Evolutionary conservation across 441 rosid species (phyloP).

Genomic region (Manihot esculenta): DNA sequence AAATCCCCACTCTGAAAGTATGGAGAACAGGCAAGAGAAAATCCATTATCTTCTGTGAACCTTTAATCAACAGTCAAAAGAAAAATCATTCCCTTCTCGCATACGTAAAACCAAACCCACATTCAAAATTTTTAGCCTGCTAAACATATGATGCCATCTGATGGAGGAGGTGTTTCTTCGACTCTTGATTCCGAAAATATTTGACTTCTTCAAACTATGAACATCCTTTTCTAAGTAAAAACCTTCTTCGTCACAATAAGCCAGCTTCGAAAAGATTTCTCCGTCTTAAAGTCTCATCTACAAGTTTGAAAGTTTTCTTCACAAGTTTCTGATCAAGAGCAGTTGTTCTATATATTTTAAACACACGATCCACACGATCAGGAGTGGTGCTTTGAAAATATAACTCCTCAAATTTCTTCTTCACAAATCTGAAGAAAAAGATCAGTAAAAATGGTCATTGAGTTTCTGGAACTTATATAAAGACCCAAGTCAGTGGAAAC

Average conservation of each 20-base stretch:
- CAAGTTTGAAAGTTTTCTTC: conserved; percentile 98
- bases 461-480: too few species aligned
- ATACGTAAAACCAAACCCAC: conserved; percentile 15
- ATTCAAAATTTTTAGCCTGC: conserved; percentile 31
- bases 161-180: too few species aligned
- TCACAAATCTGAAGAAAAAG: conserved; percentile 59
- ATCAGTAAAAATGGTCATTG: not conserved
- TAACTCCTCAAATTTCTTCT: conserved; percentile 93
- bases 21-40: conserved; percentile 10
- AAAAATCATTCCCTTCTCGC: conserved; percentile 12
- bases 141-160: too few species aligned
- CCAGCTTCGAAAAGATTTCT: conserved; percentile 96
- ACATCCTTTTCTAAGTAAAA: conserved; percentile 24
- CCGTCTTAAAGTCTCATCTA: conserved; percentile 90
- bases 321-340: conserved; percentile 97
- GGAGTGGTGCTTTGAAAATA: conserved; percentile 88
- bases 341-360: conserved; percentile 89
- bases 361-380: conserved; percentile 85
- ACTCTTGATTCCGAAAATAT: conserved; percentile 20
- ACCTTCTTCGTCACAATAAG: conserved; percentile 49
- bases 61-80: conserved; percentile 22
- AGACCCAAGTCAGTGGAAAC: too few species aligned
- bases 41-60: conserved; percentile 6
- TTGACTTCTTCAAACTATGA: conserved; percentile 31
- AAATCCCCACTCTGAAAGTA: conserved; percentile 6